Conservation (phyloP, 2,329 filamentous ascomycete genomes). For the Fusarium sp. region DNA sequence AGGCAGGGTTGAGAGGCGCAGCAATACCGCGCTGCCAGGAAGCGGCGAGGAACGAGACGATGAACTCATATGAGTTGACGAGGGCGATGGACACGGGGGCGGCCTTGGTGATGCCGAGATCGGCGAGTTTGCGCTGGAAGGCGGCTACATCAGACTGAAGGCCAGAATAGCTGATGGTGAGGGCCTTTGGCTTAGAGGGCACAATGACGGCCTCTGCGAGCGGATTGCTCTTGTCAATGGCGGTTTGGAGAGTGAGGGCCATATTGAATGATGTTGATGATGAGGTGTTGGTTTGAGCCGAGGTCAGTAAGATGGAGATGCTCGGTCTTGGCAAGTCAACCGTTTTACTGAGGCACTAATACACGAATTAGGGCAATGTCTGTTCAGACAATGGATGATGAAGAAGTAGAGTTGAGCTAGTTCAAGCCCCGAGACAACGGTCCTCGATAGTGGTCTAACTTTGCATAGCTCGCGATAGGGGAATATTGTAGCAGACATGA, state of each 20-base stretch:
- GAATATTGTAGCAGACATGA: slow-evolving; percentile 36
- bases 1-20: slow-evolving; percentile 88
- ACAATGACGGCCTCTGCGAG: slow-evolving; percentile 77
- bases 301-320: not conserved
- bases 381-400: slow-evolving; percentile 3
- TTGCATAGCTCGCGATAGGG: slow-evolving; percentile 16
- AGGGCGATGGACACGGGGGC: slow-evolving; percentile 87
- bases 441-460: slow-evolving; percentile 15
- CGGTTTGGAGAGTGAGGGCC: slow-evolving; percentile 64
- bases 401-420: slow-evolving; percentile 5
- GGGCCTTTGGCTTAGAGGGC: slow-evolving; percentile 72
- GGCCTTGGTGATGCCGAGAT: slow-evolving; percentile 77
- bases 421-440: slow-evolving; percentile 1
- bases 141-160: slow-evolving; percentile 75
- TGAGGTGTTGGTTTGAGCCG: not conserved
- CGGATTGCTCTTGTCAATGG: slow-evolving; percentile 62
- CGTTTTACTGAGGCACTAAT: not conserved
- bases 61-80: slow-evolving; percentile 89
- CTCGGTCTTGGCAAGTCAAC: slow-evolving; percentile 8
- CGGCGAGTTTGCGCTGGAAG: slow-evolving; percentile 85
- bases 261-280: slow-evolving; percentile 42
- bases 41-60: slow-evolving; percentile 87
- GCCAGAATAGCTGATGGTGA: slow-evolving; percentile 79
- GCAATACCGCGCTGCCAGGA: slow-evolving; percentile 89
- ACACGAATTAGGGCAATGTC: not conserved